These are phyloP conservation scores for Acacia crassicarpa DNA, from an alignment of 306 rosid genomes.

Conservation along the genomic window DNA sequence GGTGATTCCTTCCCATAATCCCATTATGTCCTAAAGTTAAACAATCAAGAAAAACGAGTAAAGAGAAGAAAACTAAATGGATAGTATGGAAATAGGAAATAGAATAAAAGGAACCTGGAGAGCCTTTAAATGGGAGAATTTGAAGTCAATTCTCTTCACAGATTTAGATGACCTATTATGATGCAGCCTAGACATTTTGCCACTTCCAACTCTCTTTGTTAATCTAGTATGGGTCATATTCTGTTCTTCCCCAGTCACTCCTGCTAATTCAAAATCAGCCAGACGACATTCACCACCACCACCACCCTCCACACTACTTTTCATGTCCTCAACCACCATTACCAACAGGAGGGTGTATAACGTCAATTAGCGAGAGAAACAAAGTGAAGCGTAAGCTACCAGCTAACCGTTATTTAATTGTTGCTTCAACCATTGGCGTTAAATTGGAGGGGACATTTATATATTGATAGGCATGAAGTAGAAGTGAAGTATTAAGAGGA, in stretches of 20 bases:
- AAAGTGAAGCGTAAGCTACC: conserved; percentile 55
- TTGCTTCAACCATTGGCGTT: conserved; percentile 47
- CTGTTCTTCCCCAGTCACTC: conserved; percentile 17
- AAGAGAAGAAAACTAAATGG: not conserved
- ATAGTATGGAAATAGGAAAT: not conserved
- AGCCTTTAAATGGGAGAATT: conserved; percentile 56
- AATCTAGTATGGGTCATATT: not conserved
- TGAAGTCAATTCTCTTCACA: conserved; percentile 48
- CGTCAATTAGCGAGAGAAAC: conserved; percentile 29
- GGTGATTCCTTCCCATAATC: not conserved
- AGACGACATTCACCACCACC: not conserved
- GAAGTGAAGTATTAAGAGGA: conserved; percentile 6
- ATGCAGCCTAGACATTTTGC: conserved; percentile 71
- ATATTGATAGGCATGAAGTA: conserved; percentile 8
- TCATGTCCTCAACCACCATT: conserved; percentile 46
- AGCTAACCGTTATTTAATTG: conserved; percentile 41
- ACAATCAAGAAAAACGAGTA: not conserved
- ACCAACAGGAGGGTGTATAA: conserved; percentile 50
- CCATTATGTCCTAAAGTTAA: not conserved
- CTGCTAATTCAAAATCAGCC: not conserved
- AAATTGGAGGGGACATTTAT: conserved; percentile 27
- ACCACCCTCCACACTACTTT: conserved; percentile 6
- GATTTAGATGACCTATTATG: conserved; percentile 58
- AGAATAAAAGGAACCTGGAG: conserved; percentile 39
- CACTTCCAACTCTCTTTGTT: conserved; percentile 14